Percentiles rank a stretch among this genome's conserved stretches.
Conservation (phyloP, 2,329 filamentous ascomycete genomes). For the Claviceps sp. region DNA sequence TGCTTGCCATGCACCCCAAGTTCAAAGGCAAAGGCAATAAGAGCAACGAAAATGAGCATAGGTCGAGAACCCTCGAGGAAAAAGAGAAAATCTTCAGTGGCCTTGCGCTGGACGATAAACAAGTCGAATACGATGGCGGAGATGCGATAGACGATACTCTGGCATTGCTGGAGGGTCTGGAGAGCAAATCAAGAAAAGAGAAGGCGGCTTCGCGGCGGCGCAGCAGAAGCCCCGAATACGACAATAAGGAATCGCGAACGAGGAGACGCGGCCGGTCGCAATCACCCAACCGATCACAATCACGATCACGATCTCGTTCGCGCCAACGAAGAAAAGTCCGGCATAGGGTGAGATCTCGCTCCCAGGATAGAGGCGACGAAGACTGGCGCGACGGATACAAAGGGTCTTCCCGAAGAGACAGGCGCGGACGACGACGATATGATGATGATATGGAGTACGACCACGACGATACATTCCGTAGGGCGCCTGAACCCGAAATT, state of each 20-base stretch:
- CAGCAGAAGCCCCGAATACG: constrained; percentile 43
- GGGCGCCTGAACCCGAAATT: constrained; percentile 56
- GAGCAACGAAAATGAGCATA: constrained; percentile 27
- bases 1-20: constrained; percentile 81
- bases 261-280: constrained; percentile 25
- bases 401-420: constrained; percentile 17
- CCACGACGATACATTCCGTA: constrained; percentile 45
- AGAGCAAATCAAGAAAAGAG: constrained; percentile 47
- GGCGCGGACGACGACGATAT: constrained; percentile 25
- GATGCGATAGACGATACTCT: constrained; percentile 87
- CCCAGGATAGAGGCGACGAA: constrained; percentile 28
- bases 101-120: constrained; percentile 71
- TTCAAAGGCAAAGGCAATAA: constrained; percentile 48
- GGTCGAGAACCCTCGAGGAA: constrained; percentile 41
- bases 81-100: constrained; percentile 87
- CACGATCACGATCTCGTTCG: constrained; percentile 27
- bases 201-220: constrained; percentile 36
- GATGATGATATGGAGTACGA: constrained; percentile 27
- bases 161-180: constrained; percentile 76
- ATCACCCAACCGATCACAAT: constrained; percentile 23
- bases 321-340: constrained; percentile 26
- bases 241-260: constrained; percentile 27
- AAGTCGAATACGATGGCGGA: constrained; percentile 25
- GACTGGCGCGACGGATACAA: constrained; percentile 28
- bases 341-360: constrained; percentile 24